Base-by-base conservation (phyloP, 1,284 basidiomycete species). In the Filobasidium uniguttulatum region DNA sequence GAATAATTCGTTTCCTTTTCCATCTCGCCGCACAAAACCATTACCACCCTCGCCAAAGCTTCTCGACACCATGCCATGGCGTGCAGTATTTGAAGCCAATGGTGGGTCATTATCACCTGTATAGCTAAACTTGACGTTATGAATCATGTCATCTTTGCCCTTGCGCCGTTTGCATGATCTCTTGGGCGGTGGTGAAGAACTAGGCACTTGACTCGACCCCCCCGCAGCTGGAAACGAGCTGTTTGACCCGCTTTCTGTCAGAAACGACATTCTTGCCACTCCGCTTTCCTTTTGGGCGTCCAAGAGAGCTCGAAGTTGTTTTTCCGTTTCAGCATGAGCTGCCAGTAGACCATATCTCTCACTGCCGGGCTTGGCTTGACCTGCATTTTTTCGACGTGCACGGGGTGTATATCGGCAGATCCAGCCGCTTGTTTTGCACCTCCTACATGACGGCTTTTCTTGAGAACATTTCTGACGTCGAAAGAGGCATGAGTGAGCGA, bases 391-490 rank as follows among this genome's bases (percentile, higher is more conserved):
- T 6, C 40, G 40, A 28, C 25, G 33, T 14, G 22, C 20, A 19
- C 34, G 20, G 5, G 25, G 31, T 10, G 44, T 30, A 5, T 33
- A 40, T 45, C 34, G 6, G 35, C 40, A 33, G 9, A 15, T 7
- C 23, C 35, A 38, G 14, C 44, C 31, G 26, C 49, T 40, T 46
- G 25, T 60, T 2, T 59, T 56, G 48, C 68, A 70, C 3, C 68
- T 61, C 2, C 62, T 62, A 51, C 68, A 70, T 10, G 59, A 58
- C 2, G 68, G 68, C 9, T 65, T 57, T 29, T 70, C 66, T 25
- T 65, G 65, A 10, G 66, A 68, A 48, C 68, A 70, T 60, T 67
- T 67, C 60, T 68, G 44, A 50, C 48, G 52, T 50, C 41, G 15
- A 17, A 17, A 26, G 37, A 12, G 19, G 34, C 33, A 22, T 33